Evolutionary conservation across 2,329 filamentous ascomycete species (phyloP), one percentile per base, ranked within the genome.

Genomic region (Exophiala viscosa): DNA sequence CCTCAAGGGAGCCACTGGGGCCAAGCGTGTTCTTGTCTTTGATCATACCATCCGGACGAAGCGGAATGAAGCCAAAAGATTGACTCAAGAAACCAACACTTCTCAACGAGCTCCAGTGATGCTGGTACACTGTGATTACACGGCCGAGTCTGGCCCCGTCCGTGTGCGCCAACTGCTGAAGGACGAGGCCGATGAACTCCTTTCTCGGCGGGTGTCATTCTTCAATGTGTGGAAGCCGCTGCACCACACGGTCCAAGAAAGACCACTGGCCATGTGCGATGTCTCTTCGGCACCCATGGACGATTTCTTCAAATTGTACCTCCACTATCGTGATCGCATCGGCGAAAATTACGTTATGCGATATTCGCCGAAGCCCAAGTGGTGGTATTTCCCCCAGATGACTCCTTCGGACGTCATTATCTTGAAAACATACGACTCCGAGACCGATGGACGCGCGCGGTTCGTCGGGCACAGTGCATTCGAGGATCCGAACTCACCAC

Each of bases 201-300:
- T 77, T 4, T 66, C 70, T n/a, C 69, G 72, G 6, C 70, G 75
- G 7, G 69, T 72, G 36, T 73, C 75, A 9, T 77, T 78, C 49
- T 70, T 77, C 61, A 78, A 78, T 47, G 73, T 78, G 23, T 78
- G 75, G 75, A 74, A 77, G 20, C 75, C 75, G 0, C 69, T 78
- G 17, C 17, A 52, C 39, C 69, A 48, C 14, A 47, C 50, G 9
- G 70, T 73, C 18, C 68, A 72, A 55, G 70, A 73, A 50, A 66
- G 68, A 10, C 70, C 70, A 1, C 61, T 73, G 5, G 69, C 70
- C 7, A 72, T 73, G 70, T 71, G 68, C 57, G 70, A 73, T 43
- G 67, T 69, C 18, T 60, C 61, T 14, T 66, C 69, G 5, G 67
- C 68, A 31, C 61, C 65, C 4, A 56, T 63, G 2, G 60, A 65